Base-by-base conservation (phyloP, 2,329 filamentous ascomycete genomes). In the Cordyceps farinosa region DNA sequence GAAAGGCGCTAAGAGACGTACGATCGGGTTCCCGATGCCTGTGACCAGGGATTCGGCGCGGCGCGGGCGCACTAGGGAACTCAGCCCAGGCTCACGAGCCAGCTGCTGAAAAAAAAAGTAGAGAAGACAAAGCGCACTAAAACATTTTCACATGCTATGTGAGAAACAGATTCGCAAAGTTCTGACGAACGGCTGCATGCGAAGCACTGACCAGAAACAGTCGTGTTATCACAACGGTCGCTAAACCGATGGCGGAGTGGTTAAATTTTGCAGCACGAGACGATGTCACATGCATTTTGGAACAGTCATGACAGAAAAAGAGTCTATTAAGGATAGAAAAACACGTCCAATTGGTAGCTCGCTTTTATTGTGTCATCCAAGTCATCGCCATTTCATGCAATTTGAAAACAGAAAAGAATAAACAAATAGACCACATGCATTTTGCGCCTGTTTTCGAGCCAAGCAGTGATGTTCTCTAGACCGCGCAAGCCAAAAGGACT, bases 321-420 rank as follows among this genome's bases (percentile, higher is more conserved):
- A 61, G 56, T 64, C 62, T 64, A 64, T 64, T 59, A 59, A 59
- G 9, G 44, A 62, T 50, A 56, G 44, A 62, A 56, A 56, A 62
- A 63, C 40, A 63, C 38, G 47, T 63, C 53, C 53, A 51, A 59
- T 60, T 42, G 54, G 58, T 61, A 54, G 53, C 58, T 63, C 62
- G 62, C 56, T 64, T 64, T 64, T 64, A 53, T 61, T 64, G 56
- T 32, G 62, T 61, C 62, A 64, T 64, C 62, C 56, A 61, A 64
- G 62, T 63, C 62, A 58, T 64, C 59, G 63, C 63, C 44, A 64
- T 64, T 55, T 60, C 47, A 62, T 62, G 62, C 62, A 64, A 55
- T 51, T 52, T 52, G 57, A 51, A 60, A 60, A 30, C 34, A 60
- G 45, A 61, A 48, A 48, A 40, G 30, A 50, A 51, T n/a, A 40